Base-by-base conservation (phyloP, 345 rosid genomes). In the Rubroshorea leprosula region DNA sequence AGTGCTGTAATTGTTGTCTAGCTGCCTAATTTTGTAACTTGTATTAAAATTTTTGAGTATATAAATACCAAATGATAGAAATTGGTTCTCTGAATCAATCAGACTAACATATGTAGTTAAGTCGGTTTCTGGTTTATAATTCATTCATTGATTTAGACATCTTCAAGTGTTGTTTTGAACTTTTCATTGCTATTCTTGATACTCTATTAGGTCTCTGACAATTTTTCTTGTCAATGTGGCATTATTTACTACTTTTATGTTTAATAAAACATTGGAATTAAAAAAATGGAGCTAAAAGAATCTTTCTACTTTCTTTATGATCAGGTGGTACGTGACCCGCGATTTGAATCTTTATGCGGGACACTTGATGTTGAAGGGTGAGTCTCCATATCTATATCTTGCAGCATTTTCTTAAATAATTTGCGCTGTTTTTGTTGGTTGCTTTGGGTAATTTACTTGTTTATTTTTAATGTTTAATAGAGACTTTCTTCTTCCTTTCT, bases 271-370 rank as follows among this genome's bases (percentile, higher is more conserved):
- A n/a, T n/a, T 19, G 6, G 10, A 31, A 11, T 12, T 6, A 49
- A 22, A 12, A 3, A 20, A 18, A 24, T 25, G 15, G 57, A 24
- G 26, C 18, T 25, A 14, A 25, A 44, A 14, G 51, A 21, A 39
- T 29, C 27, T 3, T 7, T 60, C 10, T 57, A 38, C 14, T 44
- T n/a, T 39, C 51, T 61, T 35, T 58, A 5, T 64, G 20, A 72
- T 31, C 72, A 85, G 92, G 81, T 72, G 65, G 70, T 66, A 39
- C 82, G 87, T 0, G 96, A 91, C 68, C 96, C 96, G 23, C 90
- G 96, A 22, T 88, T 88, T 60, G 89, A 86, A 64, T 64, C 88
- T 53, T 61, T 80, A 53, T 79, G 75, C 60, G 96, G 97, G 19
- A 60, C 54, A 4, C 72, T 87, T 66, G 88, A 90, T 56, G 67